Evolutionary conservation across 495 filamentous ascomycete species (phyloP), one percentile per base, ranked within the genome.

Genomic region (Xylaria flabelliformis): DNA sequence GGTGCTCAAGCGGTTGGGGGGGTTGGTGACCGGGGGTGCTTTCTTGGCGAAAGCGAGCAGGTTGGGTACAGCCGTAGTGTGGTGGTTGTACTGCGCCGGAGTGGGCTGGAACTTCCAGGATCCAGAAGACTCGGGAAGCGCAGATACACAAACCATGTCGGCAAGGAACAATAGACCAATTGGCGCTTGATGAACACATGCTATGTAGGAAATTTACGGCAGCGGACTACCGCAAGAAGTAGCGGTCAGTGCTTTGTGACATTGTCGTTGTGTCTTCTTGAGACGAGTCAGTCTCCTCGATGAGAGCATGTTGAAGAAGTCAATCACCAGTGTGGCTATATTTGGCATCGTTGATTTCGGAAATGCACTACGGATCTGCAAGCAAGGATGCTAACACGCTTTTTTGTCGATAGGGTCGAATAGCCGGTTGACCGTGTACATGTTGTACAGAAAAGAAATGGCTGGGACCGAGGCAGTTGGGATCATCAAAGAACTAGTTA

Each of bases 211-310:
- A 44, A 50, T 55, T 13, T 10, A 67, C 19, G 50, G n/a, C 29
- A 29, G 15, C 12, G 17, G 24, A 58, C 36, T 46, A 34, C 39
- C 51, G 13, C 32, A n/a, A 59, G 39, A 69, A 69, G 67, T 69
- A 69, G 67, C 67, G 67, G 67, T 70, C 67, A 70, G 42, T 58
- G 3, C 2, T 24, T 62, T 29, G 26, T 26, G 29, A n/a, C 58
- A 15, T 39, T 56, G n/a, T 26, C 42, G 41, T 51, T 39, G n/a
- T 58, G n/a, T 58, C 51, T 34, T 21, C 24, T 21, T 1, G 10
- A 32, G 66, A 42, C 19, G 32, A 17, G 4, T 56, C 51, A 17
- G 4, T 56, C 51, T 21, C 10, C 32, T 39, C 32, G 9, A 51
- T 6, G 65, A 9, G 29, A 48, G 44, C 32, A n/a, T 34, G 44